These are phyloP conservation scores for Cinchona pubescens DNA, from an alignment of 257 asterid genomes.

Conservation along the genomic window DNA sequence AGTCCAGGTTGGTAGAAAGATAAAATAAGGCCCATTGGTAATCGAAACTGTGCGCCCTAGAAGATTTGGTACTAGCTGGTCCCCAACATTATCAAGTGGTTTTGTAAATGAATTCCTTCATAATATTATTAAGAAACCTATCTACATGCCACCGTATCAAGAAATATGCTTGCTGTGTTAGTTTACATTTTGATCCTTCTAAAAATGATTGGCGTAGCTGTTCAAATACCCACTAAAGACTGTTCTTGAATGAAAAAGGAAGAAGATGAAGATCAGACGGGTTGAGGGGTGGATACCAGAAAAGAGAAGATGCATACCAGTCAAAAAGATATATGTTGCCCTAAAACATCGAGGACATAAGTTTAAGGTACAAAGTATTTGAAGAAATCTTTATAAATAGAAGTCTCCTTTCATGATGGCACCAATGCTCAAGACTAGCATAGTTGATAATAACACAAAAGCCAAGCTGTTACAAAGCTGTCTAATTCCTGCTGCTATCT, in stretches of 20 bases:
- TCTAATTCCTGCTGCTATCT: too few relatives aligned
- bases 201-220: too few relatives aligned
- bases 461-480: too few relatives aligned
- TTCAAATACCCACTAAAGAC: neutral
- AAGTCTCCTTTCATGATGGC: neutral
- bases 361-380: neutral
- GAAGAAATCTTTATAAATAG: neutral
- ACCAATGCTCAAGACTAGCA: neutral
- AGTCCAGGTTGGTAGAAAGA: neutral
- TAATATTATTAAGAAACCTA: neutral
- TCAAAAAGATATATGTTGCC: neutral
- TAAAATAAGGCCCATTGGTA: neutral
- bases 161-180: too few relatives aligned
- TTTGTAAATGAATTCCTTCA: neutral
- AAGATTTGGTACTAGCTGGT: neutral
- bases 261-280: neutral
- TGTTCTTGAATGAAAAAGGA: too few relatives aligned
- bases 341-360: neutral
- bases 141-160: too few relatives aligned
- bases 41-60: neutral
- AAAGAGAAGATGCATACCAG: too few relatives aligned
- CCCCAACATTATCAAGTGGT: neutral
- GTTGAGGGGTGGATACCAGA: neutral
- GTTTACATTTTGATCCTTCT: too few relatives aligned
- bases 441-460: neutral